Evolutionary conservation across 2,329 filamentous ascomycete species (phyloP), one percentile per base, ranked within the genome.

Genomic region (Claviceps spartinae): DNA sequence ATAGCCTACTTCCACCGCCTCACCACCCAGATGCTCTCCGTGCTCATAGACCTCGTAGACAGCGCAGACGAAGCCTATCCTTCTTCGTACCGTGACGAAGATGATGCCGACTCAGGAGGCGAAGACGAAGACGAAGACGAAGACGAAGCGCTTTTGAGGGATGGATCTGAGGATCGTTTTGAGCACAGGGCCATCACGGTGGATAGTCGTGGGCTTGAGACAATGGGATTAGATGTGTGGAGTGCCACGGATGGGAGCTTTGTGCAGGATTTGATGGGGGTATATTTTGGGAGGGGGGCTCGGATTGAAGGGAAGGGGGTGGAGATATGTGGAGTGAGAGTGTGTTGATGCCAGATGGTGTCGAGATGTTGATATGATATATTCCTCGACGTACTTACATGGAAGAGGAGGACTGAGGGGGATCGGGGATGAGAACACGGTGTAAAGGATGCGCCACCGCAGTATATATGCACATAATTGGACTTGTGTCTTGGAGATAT

Each of bases 1-100:
- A 86, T 90, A 51, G 83, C 85, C 1, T 93, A 89, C 65, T 91
- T 91, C 65, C 86, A 90, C 66, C 79, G 86, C 1, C 72, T 88
- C 49, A 89, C 86, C 0, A 77, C 78, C 2, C 73, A 79, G 58
- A 74, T 88, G 44, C 68, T 91, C 22, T 74, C 74, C 0, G 76
- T 78, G 3, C 64, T 89, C 50, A 75, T 76, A 0, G 79, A 83
- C 55, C 68, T 86, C 3, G 76, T 86, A 5, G 73, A 75, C 41
- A 64, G 63, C 48, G 63, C 70, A 5, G 73, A 73, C 11, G 72
- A 72, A n/a, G 65, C 68, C 11, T 70, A 71, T 48, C 59, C 60
- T 5, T 61, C 60, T 57, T 43, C 58, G 38, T 58, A 64, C 18
- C 61, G 62, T 5, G 69, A 69, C 4, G 68, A 67, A 13, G 69